Evolutionary conservation across 331 rosid species (phyloP).

Genomic region (Quercus phellos): DNA sequence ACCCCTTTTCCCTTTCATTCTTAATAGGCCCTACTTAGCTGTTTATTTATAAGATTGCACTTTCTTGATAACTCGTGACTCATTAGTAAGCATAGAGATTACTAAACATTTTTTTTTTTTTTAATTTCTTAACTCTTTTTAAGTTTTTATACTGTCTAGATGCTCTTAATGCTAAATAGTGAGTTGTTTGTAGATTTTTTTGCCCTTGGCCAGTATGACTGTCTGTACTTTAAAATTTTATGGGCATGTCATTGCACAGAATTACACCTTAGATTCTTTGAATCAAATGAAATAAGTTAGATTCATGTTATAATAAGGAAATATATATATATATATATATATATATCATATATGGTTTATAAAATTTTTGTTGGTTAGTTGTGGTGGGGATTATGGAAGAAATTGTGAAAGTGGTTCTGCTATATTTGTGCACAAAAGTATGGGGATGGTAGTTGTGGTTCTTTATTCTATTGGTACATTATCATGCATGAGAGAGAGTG

Average conservation of each 20-base stretch:
- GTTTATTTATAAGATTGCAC: neutral
- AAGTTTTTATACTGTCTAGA: neutral
- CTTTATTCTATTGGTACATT: conserved; percentile 58
- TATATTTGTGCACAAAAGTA: conserved; percentile 36
- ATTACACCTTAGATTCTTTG: neutral
- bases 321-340: neutral
- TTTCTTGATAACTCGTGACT: no score
- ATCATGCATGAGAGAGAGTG: conserved; percentile 37
- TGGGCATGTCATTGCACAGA: neutral
- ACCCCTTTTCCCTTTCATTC: no score
- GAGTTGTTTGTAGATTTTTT: neutral
- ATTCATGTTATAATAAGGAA: neutral
- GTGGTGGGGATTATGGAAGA: conserved; percentile 39
- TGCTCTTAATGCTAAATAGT: neutral
- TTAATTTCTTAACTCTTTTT: neutral
- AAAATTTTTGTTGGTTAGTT: conserved; percentile 27
- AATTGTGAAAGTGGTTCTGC: conserved; percentile 48
- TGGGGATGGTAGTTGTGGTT: conserved; percentile 56
- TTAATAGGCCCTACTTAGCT: no score
- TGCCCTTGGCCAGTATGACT: neutral
- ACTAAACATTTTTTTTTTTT: neutral
- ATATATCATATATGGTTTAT: no score
- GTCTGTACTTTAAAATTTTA: neutral
- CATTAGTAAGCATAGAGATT: no score
- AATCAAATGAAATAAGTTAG: neutral